A percentile compares a stretch with the other conserved stretches of the same genome.
phyloP scores from a whole-genome alignment of 768 basidiomycete species.

The Suillus alpinus region DNA sequence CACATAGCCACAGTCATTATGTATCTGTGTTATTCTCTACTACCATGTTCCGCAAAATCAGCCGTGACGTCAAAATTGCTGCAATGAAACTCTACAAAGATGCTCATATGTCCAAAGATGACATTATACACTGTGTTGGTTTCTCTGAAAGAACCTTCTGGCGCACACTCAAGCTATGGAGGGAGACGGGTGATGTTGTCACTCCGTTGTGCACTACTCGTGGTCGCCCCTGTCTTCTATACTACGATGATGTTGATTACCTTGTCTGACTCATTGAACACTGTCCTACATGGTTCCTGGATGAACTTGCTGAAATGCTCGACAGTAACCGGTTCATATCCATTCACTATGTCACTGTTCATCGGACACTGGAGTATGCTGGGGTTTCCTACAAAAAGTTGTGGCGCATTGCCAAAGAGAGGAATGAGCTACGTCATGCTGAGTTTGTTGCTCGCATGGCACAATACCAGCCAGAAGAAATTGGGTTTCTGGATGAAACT shows the following conservation, averaged over 20 bases:
- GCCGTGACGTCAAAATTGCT: no score
- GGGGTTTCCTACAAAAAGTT: conserved; percentile 30
- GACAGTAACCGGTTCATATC: conserved; percentile 30
- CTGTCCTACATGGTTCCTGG: conserved; percentile 32
- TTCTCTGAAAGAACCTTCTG: conserved; percentile 2
- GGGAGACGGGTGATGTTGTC: conserved; percentile 4
- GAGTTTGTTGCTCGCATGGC: conserved; percentile 27
- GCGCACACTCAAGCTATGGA: conserved; percentile 1
- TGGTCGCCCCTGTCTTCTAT: not conserved
- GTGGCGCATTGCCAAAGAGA: conserved; percentile 30
- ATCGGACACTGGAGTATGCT: conserved; percentile 24
- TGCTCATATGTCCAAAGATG: no score
- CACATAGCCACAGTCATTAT: not conserved
- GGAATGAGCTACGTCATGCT: conserved; percentile 22
- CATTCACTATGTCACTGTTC: conserved; percentile 32
- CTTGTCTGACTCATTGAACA: conserved; percentile 20
- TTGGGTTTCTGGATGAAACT: conserved; percentile 35
- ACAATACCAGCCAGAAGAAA: conserved; percentile 29
- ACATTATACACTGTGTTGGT: no score
- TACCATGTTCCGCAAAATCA: conserved; percentile 1
- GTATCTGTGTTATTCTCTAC: not conserved
- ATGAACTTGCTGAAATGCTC: conserved; percentile 25
- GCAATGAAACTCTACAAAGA: no score
- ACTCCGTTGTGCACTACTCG: not conserved
- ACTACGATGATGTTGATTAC: conserved; percentile 21